Evolutionary conservation across 164 flowering plant genomes (phyloP), one percentile per base, ranked within the genome.

Genomic region (Magnolia changhungtana): DNA sequence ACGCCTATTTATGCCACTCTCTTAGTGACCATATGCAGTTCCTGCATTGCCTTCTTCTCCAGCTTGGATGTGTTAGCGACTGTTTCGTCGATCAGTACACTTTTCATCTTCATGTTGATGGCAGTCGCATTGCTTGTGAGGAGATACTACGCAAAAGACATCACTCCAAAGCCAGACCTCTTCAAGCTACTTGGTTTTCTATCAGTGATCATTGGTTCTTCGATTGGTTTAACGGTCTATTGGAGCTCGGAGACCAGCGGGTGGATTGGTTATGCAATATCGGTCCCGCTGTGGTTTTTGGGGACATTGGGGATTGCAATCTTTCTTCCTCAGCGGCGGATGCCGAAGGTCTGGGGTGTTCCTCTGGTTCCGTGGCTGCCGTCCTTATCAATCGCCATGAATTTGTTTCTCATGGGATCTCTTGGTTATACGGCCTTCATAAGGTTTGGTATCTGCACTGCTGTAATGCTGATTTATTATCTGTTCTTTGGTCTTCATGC

Each of bases 321-420:
- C 9, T 73, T 92, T 52, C 78, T 91, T 70, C 83, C 88, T 0
- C 80, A 86, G 80, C 85, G 81, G 52, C 84, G 85, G 7, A 72
- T 59, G 52, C 93, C 98, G 10, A 89, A 86, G 63, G 80, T 91
- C 1, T 92, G 93, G 96, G 93, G 91, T 4, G 93, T 92, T 59
- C 96, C 98, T 0, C 77, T 92, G 3, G 94, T 94, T 59, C 97
- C 98, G 14, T 90, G 91, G 97, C 59, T 94, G 75, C 98, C 98
- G n/a, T 81, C 93, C 18, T 72, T 90, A 75, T 92, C 98, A 0
- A 92, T 94, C 80, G 87, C 74, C 49, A 88, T 86, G 77, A 94
- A 94, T 76, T 1, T 91, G 50, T 91, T 94, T 77, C 91, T 94
- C 37, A 81, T 94, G n/a, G 98, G 97, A 69, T 90, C 98, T n/a